Base-by-base conservation (phyloP, 2,329 filamentous ascomycete genomes). In the Fusarium buxicola region DNA sequence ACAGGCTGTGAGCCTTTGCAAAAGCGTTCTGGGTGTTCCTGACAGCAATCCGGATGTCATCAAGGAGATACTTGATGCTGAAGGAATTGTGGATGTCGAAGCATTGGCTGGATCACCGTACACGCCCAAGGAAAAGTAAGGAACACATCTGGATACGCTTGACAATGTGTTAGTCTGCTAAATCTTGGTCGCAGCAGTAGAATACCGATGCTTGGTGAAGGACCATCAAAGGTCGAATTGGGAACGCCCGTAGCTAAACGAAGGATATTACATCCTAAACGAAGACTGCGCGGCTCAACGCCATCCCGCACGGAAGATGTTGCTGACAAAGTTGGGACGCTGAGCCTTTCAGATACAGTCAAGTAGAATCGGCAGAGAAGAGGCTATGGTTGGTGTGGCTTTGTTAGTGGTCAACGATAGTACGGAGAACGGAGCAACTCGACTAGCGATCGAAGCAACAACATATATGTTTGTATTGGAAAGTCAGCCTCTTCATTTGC, bases 1-100 rank as follows among this genome's bases (percentile, higher is more conserved):
- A 45, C 25, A 31, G 21, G 50, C 55, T 3, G 40, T 58, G 1
- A 48, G 54, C 13, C 35, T 61, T 3, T 13, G 35, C 10, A 51
- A 41, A 45, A 55, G 49, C 8, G 15, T 41, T 10, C 7, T 41
- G 13, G 27, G 15, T 13, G 24, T 28, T 13, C 27, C 10, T n/a
- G 6, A 15, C 3, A 13, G 15, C 4, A 15, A 28, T 9, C 13
- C 32, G 54, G 11, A 10, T 48, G 13, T 10, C 10, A 51, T 55
- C 18, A 28, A 30, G 15, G 10, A 30, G 7, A 35, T 36, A 2
- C 44, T 46, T 8, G 44, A 36, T 13, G 31, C 44, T 3, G 46
- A 49, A 11, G 45, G 45, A 3, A 49, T 49, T 10, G 35, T 49
- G 5, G 24, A 49, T 8, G 25, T 49, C 3, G 34, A 38, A 3